phyloP scores from a whole-genome alignment of 2,329 filamentous ascomycete genomes.

The Calonectria ilicicola region DNA sequence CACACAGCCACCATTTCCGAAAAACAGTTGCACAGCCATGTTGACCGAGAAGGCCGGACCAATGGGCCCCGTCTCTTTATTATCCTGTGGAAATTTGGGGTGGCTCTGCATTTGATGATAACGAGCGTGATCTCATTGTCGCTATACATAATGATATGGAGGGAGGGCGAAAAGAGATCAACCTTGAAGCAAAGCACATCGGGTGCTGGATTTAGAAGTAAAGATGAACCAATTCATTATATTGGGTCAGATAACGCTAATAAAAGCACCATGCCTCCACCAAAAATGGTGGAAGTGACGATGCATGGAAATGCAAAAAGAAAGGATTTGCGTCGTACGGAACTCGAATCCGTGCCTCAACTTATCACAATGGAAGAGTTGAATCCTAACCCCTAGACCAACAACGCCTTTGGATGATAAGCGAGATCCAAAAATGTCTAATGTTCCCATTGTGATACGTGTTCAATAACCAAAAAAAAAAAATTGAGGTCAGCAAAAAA shows the following conservation, averaged over 20 bases:
- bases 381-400: conserved; percentile 5
- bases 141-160: no score
- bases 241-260: no score
- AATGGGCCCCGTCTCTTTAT: not conserved
- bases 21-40: not conserved
- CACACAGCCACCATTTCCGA: not conserved
- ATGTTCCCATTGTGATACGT: not conserved
- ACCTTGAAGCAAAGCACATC: no score
- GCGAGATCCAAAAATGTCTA: not conserved
- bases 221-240: no score
- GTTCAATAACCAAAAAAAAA: not conserved
- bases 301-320: not conserved
- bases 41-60: not conserved
- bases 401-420: not conserved
- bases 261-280: not conserved
- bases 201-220: no score
- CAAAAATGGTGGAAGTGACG: not conserved
- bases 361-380: not conserved
- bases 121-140: no score
- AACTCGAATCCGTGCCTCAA: conserved; percentile 1
- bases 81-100: not conserved
- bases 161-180: no score
- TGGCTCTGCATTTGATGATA: not conserved
- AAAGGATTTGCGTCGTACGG: not conserved
- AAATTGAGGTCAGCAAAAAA: not conserved